Evolutionary conservation across 768 basidiomycete genomes (phyloP).

Genomic region (Phaeotremella skinneri): DNA sequence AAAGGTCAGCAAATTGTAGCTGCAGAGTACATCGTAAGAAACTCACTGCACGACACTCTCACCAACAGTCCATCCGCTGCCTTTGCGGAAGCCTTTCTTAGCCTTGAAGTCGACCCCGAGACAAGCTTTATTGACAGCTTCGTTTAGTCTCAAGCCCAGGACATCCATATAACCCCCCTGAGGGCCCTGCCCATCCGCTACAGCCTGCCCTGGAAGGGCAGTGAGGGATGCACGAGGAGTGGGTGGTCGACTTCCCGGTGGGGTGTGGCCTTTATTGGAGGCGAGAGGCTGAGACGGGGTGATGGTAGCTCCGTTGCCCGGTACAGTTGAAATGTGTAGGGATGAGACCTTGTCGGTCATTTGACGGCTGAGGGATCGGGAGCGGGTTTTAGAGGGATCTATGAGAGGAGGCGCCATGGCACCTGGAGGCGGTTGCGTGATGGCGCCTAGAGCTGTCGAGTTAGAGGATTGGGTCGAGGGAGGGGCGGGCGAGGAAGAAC

Average conservation of each 20-base stretch:
- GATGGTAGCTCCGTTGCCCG: slow-evolving; percentile 14
- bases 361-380: slow-evolving; percentile 39
- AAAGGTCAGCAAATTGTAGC: neutral
- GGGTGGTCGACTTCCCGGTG: slow-evolving; percentile 37
- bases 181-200: slow-evolving; percentile 20
- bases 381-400: slow-evolving; percentile 24
- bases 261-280: slow-evolving; percentile 24
- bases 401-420: slow-evolving; percentile 13
- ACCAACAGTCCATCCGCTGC: slow-evolving; percentile 47
- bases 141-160: slow-evolving; percentile 46
- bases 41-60: slow-evolving; percentile 48
- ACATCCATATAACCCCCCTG: slow-evolving; percentile 48
- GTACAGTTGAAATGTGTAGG: slow-evolving; percentile 23
- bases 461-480: slow-evolving; percentile 34
- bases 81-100: slow-evolving; percentile 45
- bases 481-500: slow-evolving; percentile 49
- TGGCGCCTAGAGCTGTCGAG: slow-evolving; percentile 24
- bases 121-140: slow-evolving; percentile 49
- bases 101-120: slow-evolving; percentile 46
- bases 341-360: slow-evolving; percentile 36
- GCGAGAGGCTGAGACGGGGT: slow-evolving; percentile 21
- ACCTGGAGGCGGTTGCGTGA: slow-evolving; percentile 6
- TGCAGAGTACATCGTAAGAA: neutral
- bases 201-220: slow-evolving; percentile 14
- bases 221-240: slow-evolving; percentile 33